Evolutionary conservation across 2,329 filamentous ascomycete genomes (phyloP), one percentile per base, ranked within the genome.

Genomic region (Aspergillus quadrilineatus): DNA sequence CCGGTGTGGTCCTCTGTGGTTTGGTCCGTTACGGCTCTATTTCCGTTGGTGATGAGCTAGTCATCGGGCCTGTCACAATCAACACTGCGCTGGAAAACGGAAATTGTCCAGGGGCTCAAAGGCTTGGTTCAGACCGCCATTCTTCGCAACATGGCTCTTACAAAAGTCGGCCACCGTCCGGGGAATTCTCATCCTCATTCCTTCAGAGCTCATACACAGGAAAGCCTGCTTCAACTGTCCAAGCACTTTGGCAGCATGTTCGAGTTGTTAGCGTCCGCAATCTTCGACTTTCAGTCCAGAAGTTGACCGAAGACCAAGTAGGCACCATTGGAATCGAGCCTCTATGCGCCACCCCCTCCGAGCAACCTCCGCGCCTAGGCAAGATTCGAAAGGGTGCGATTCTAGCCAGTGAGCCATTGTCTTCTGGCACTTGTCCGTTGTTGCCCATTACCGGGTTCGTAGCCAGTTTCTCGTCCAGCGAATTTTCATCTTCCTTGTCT

Each of bases 241-340:
- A 84, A 80, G 62, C 84, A 80, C 87, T 90, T 72, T 97, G 93
- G 93, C 86, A 90, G 60, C 81, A 81, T 26, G 91, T 93, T 5
- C 86, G 83, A 43, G 85, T 97, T 52, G 87, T 90, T 44, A 97
- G 92, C 65, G 87, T 97, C 43, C 88, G 93, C 22, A 96, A 96
- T 64, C 79, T 99, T 7, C 85, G 93, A 4, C 79, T 97, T 3
- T 90, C 93, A 0, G 92, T 97, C 0, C 85, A 85, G 46, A 85
- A 82, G 0, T 80, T 97, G 6, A 82, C 87, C 50, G 82, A 87
- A 14, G 91, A 90, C 8, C 93, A 99, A 73, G 92, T 93, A 5
- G 94, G 93, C 0, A 97, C 92, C 0, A 83, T 99, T 53, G 93
- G 92, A 0, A 79, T 97, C 50, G 81, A 88, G 54, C 65, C 67